Evolutionary conservation across 148 eudicot species (phyloP).

Genomic region (Gaultheria prostrata): DNA sequence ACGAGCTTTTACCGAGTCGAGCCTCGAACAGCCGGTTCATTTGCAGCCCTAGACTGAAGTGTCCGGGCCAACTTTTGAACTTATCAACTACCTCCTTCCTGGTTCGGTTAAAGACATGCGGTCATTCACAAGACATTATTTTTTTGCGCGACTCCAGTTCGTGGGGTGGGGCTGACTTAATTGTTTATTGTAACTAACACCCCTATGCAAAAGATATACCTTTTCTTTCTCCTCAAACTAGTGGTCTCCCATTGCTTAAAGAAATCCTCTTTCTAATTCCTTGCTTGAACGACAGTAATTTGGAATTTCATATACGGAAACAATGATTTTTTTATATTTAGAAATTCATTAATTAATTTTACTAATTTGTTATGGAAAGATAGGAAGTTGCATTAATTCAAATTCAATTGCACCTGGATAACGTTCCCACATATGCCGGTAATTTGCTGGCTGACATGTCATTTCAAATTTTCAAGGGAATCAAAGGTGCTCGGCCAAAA

Average conservation of each 20-base stretch:
- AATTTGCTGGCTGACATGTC: background rate
- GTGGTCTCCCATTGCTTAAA: constrained; percentile 5
- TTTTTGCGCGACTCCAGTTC: too few relatives aligned
- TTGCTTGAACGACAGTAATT: constrained; percentile 1
- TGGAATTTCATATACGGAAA: background rate
- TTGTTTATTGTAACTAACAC: background rate
- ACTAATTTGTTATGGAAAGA: background rate
- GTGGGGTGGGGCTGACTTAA: too few relatives aligned
- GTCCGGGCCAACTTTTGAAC: too few relatives aligned
- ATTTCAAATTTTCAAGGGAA: too few relatives aligned
- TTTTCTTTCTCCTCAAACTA: constrained; percentile 3
- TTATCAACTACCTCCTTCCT: too few relatives aligned
- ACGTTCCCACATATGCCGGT: background rate
- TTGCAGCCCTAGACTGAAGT: too few relatives aligned
- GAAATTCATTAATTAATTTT: too few relatives aligned
- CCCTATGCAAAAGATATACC: background rate
- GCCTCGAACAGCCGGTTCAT: too few relatives aligned
- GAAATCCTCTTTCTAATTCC: background rate
- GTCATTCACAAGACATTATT: too few relatives aligned
- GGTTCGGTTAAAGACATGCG: too few relatives aligned
- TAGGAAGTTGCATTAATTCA: background rate
- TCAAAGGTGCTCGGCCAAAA: too few relatives aligned
- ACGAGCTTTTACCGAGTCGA: too few relatives aligned
- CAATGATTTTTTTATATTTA: background rate
- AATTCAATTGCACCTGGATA: background rate